Conservation (phyloP, 306 rosid genomes). For the Potentilla sterilis region DNA sequence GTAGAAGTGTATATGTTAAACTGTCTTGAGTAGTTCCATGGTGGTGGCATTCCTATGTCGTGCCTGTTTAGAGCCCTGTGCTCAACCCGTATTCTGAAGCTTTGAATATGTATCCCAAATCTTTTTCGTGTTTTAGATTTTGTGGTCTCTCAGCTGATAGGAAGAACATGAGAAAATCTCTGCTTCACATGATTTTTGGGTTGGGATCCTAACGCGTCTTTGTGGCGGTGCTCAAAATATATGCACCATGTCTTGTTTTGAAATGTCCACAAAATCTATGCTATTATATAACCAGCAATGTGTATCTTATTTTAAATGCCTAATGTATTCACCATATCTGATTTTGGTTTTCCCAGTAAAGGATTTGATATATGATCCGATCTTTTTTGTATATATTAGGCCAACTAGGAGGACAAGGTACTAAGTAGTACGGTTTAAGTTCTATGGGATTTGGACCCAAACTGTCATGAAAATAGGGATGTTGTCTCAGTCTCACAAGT, state of each 20-base stretch:
- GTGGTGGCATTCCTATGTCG: background rate
- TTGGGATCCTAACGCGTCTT: conserved; percentile 11
- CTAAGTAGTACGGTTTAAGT: background rate
- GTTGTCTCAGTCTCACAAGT: background rate
- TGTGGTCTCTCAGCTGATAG: background rate
- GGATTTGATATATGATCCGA: conserved; percentile 12
- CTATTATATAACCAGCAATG: background rate
- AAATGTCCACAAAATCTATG: conserved; percentile 11
- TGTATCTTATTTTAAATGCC: background rate
- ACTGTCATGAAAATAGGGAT: background rate
- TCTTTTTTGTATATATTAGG: background rate
- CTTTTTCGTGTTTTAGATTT: background rate
- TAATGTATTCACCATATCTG: background rate
- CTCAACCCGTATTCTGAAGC: background rate
- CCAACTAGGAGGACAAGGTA: conserved; percentile 5
- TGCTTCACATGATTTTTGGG: conserved; percentile 22
- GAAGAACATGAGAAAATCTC: conserved; percentile 32
- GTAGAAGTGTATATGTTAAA: background rate
- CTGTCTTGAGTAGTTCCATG: background rate
- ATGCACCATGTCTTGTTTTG: background rate
- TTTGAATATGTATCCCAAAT: background rate
- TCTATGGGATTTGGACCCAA: background rate
- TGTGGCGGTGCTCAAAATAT: conserved; percentile 19
- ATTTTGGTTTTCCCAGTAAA: conserved; percentile 1
- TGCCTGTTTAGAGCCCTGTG: background rate